Evolutionary conservation across 169 alveolate genomes (phyloP).

Genomic region (Besnoitia besnoiti): DNA sequence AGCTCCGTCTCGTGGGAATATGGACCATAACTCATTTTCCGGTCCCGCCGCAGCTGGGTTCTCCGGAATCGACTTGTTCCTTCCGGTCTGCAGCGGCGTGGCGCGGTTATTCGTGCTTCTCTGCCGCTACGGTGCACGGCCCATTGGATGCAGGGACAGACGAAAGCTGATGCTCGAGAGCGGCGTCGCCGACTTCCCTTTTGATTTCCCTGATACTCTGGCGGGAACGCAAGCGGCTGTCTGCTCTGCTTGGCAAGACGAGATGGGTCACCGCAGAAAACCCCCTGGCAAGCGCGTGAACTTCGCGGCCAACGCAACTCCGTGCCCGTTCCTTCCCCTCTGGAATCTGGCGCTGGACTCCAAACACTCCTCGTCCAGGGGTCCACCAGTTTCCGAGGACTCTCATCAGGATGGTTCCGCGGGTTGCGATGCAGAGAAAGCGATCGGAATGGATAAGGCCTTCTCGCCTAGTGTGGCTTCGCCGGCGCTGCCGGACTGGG

Average conservation of each 20-base stretch:
- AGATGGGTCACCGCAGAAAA: slow-evolving; percentile 39
- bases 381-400: no score
- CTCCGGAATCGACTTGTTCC: slow-evolving; percentile 21
- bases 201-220: slow-evolving; percentile 44
- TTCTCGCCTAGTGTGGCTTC: background rate
- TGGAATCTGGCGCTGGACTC: slow-evolving; percentile 15
- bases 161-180: slow-evolving; percentile 45
- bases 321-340: slow-evolving; percentile 46
- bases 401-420: no score
- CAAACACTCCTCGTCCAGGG: background rate
- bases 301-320: slow-evolving; percentile 28
- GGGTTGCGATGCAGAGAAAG: background rate
- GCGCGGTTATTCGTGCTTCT: slow-evolving; percentile 53
- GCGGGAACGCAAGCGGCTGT: slow-evolving; percentile 45
- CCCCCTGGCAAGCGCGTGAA: slow-evolving; percentile 42
- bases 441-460: background rate
- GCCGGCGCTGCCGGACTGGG: background rate
- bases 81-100: slow-evolving; percentile 21
- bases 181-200: slow-evolving; percentile 39
- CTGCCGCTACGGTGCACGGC: slow-evolving; percentile 40
- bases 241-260: slow-evolving; percentile 53
- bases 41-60: background rate
- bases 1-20: background rate
- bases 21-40: background rate
- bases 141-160: slow-evolving; percentile 37